Evolutionary conservation across 352 stramenopile species (phyloP).

Genomic region (Pythium aquatile): DNA sequence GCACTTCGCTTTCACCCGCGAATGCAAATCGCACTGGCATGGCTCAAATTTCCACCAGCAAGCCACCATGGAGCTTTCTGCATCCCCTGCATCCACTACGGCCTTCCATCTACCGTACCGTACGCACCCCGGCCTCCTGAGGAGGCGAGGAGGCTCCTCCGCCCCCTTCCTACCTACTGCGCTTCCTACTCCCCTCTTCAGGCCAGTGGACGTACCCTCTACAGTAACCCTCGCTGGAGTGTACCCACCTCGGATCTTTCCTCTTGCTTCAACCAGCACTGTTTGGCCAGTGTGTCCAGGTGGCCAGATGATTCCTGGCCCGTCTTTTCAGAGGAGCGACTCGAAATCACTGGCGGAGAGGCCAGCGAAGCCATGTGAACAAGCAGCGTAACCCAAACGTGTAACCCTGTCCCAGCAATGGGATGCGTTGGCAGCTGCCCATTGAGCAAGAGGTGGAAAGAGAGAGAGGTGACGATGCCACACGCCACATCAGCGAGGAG

Average conservation of each 20-base stretch:
- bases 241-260: not conserved
- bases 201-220: not conserved
- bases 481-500: not conserved
- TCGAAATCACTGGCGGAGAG: slow-evolving; percentile 17
- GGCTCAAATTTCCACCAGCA: too few species aligned
- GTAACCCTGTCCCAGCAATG: not conserved
- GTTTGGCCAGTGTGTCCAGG: not conserved
- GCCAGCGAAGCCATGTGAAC: slow-evolving; percentile 25
- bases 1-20: too few species aligned
- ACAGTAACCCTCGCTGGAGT: not conserved
- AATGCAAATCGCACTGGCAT: too few species aligned
- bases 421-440: not conserved
- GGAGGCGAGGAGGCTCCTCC: not conserved
- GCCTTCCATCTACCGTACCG: not conserved
- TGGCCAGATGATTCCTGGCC: slow-evolving; percentile 2
- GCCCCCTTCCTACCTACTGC: not conserved
- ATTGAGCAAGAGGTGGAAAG: not conserved
- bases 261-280: not conserved
- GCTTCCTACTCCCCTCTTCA: not conserved
- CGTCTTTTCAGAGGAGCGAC: not conserved
- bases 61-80: too few species aligned
- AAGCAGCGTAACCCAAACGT: not conserved
- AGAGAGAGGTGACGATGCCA: not conserved
- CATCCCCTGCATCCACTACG: not conserved
- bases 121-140: not conserved